These are phyloP conservation scores for Nephelium lappaceum DNA, from an alignment of 345 rosid species.

Conservation along the genomic window DNA sequence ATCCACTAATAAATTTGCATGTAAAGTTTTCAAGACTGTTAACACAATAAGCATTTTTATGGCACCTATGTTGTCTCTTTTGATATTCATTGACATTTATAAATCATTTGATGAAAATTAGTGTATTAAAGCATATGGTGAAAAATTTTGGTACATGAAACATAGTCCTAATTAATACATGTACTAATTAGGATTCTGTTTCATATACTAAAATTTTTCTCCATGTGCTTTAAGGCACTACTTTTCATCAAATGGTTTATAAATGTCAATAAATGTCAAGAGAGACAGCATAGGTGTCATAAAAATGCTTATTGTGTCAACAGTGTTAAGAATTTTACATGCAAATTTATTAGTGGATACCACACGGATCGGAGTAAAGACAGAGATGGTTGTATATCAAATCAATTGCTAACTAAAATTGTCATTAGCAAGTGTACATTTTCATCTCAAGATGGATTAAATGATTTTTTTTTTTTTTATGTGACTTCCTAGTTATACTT, in stretches of 20 bases:
- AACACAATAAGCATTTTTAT: not conserved
- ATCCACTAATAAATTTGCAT: slow-evolving; percentile 35
- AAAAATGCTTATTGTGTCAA: not conserved
- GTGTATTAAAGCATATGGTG: not conserved
- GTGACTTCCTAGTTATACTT: too few relatives aligned
- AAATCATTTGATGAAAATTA: not conserved
- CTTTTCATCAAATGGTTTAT: not conserved
- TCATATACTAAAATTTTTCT: not conserved
- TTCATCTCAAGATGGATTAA: too few relatives aligned
- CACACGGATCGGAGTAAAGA: slow-evolving; percentile 33
- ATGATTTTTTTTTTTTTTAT: too few relatives aligned
- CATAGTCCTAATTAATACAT: too few relatives aligned
- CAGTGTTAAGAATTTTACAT: slow-evolving; percentile 24
- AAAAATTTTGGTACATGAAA: not conserved
- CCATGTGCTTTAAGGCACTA: not conserved
- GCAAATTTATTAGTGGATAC: slow-evolving; percentile 34
- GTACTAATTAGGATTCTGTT: too few relatives aligned
- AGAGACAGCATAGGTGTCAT: too few relatives aligned
- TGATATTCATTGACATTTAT: slow-evolving; percentile 12
- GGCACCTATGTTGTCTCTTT: too few relatives aligned
- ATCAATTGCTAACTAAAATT: not conserved
- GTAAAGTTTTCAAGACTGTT: slow-evolving; percentile 18
- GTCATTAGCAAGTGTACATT: slow-evolving; percentile 16
- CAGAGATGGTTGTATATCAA: slow-evolving; percentile 15
- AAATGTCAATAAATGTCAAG: slow-evolving; percentile 13